A percentile compares a stretch with the other conserved stretches of the same genome.
phyloP scores from a whole-genome alignment of 306 rosid genomes.

The Begonia fuchsioides region DNA sequence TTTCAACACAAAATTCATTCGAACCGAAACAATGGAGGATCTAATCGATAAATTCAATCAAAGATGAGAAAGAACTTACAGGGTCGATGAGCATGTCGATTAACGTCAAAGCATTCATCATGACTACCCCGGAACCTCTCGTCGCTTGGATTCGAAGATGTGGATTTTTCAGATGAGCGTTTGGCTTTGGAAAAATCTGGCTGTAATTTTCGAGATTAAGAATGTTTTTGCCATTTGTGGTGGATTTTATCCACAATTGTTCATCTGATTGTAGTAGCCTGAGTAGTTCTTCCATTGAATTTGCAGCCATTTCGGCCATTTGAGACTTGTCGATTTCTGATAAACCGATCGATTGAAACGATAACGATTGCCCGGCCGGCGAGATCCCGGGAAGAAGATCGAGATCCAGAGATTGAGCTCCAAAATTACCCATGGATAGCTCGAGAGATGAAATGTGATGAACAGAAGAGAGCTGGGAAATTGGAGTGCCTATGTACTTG shows the following conservation, averaged over 20 bases:
- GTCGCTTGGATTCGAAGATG: constrained; percentile 55
- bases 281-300: constrained; percentile 64
- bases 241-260: constrained; percentile 68
- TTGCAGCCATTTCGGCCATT: constrained; percentile 59
- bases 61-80: constrained; percentile 15
- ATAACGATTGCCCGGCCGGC: constrained; percentile 30
- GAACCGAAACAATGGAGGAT: too few relatives aligned
- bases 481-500: constrained; percentile 85
- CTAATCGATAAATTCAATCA: too few relatives aligned
- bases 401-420: constrained; percentile 66
- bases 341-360: constrained; percentile 34
- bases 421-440: constrained; percentile 64
- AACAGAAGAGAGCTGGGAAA: constrained; percentile 84
- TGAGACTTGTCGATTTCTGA: constrained; percentile 68
- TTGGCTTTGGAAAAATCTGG: constrained; percentile 39
- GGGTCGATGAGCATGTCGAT: constrained; percentile 80
- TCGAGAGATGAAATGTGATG: constrained; percentile 70
- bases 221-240: constrained; percentile 42
- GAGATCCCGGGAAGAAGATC: constrained; percentile 68
- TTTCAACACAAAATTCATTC: background rate
- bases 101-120: constrained; percentile 59
- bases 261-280: constrained; percentile 72
- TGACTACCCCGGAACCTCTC: constrained; percentile 61
- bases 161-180: constrained; percentile 42
- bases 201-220: constrained; percentile 57